Percentiles rank a stretch among this genome's conserved stretches.
phyloP scores from a whole-genome alignment of 805 yeast species.

The Starmera dryadoides region DNA sequence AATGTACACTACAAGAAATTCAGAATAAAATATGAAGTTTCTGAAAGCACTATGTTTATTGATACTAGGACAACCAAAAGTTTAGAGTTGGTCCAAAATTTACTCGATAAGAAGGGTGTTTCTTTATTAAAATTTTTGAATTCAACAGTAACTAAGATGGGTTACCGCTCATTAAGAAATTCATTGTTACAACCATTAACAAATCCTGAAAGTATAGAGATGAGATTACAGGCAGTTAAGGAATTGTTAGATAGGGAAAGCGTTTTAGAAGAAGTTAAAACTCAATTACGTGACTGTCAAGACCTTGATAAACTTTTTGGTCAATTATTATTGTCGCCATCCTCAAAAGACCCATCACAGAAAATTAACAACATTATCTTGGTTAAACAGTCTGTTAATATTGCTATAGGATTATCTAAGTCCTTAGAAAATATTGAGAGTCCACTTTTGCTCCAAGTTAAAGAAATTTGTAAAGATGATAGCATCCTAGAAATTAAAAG shows the following conservation, averaged over 20 bases:
- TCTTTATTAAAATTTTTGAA: constrained; percentile 31
- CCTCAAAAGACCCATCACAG: constrained; percentile 25
- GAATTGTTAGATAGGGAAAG: constrained; percentile 23
- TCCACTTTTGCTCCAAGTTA: constrained; percentile 22
- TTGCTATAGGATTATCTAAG: constrained; percentile 11
- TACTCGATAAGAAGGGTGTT: constrained; percentile 20
- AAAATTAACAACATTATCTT: constrained; percentile 33
- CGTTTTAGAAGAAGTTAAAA: constrained; percentile 11
- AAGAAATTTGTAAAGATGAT: constrained; percentile 20
- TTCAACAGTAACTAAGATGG: constrained; percentile 39
- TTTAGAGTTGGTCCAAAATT: constrained; percentile 33
- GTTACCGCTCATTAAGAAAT: constrained; percentile 31
- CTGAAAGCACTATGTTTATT: constrained; percentile 36
- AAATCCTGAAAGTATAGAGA: constrained; percentile 24
- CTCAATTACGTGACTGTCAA: constrained; percentile 20
- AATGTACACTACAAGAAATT: constrained; percentile 20
- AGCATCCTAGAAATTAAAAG: constrained; percentile 16
- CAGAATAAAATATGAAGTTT: constrained; percentile 28
- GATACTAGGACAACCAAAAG: constrained; percentile 29
- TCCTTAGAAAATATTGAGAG: constrained; percentile 9
- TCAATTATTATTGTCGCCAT: constrained; percentile 23
- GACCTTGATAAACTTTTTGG: constrained; percentile 37
- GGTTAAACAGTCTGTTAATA: constrained; percentile 28
- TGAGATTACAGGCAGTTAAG: constrained; percentile 29
- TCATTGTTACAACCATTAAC: constrained; percentile 43